Base-by-base conservation (phyloP, 2,329 filamentous ascomycete genomes). In the Botrytis hyacinthi region DNA sequence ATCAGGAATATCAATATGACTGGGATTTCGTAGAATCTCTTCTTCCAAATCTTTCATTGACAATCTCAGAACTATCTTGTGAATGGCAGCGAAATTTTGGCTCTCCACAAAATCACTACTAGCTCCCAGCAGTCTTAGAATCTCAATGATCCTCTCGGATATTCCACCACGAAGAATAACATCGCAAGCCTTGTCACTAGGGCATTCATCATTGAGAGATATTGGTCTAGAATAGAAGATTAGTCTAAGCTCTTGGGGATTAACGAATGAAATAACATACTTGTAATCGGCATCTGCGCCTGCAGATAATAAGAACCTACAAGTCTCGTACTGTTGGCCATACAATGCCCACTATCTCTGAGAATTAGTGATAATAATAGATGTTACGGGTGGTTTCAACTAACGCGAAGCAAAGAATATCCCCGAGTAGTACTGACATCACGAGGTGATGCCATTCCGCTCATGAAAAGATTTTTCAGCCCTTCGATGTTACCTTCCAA, bases 151-250 rank as follows among this genome's bases (percentile, higher is more conserved):
- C 67, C 67, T 44, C 40, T 74, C 61, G 51, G 54, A 60, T 14
- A 74, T 29, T 63, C 48, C 37, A 37, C 71, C 73, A 60, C 61
- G 65, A 48, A 73, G 60, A 48, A 73, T 61, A 54, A 71, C 46
- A 67, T 73, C 73, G 54, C 46, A 74, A 16, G 73, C 70, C 35
- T 74, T 74, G 32, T 75, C 67, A 29, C 74, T 70, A n/a, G 74
- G 54, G 37, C 51, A 59, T 12, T 74, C 54, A 60, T 75, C 74
- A 51, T 70, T 42, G 26, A n/a, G 59, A 20, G 40, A 37, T 26
- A 73, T 70, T 20, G 74, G 70, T n/a, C 61, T 63, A 42, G 26
- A 35, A 9, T 5, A 35, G 18, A 48, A 26, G 22, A 48, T 48
- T 32, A 9, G 57, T 6, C 32, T 4, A 9, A 22, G 4, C 72